Conservation (phyloP, 2,329 filamentous ascomycete species). For the Zymoseptoria tritici region DNA sequence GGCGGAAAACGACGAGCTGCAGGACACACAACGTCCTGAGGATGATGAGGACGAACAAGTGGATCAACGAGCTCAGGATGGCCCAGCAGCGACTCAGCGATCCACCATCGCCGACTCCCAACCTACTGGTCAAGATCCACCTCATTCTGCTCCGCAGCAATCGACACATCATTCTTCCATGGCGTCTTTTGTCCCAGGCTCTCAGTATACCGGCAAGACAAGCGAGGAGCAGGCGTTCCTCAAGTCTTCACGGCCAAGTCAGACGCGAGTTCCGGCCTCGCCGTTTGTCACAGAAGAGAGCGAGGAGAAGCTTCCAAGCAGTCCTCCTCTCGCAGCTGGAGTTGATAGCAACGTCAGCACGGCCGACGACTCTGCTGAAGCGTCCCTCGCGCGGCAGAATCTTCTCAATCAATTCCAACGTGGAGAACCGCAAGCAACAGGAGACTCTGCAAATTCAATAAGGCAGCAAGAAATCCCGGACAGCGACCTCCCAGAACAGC, state of each 20-base stretch:
- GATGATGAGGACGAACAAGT: slow-evolving; percentile 4
- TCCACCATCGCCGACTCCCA: slow-evolving; percentile 42
- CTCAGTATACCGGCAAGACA: slow-evolving; percentile 28
- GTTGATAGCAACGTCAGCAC: slow-evolving; percentile 15
- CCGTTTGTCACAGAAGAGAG: slow-evolving; percentile 7
- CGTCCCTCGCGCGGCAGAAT: slow-evolving; percentile 10
- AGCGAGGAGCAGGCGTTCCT: slow-evolving; percentile 24
- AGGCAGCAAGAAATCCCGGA: slow-evolving; percentile 23
- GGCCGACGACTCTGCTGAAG: slow-evolving; percentile 17
- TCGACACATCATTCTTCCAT: slow-evolving; percentile 28
- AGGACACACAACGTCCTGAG: slow-evolving; percentile 1
- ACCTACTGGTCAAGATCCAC: slow-evolving; percentile 16
- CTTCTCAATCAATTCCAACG: slow-evolving; percentile 12
- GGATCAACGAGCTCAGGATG: not conserved
- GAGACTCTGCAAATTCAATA: not conserved
- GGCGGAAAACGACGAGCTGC: slow-evolving; percentile 2
- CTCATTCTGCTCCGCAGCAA: not conserved
- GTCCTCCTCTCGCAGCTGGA: slow-evolving; percentile 23
- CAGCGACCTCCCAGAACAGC: slow-evolving; percentile 20
- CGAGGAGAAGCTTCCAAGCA: slow-evolving; percentile 25
- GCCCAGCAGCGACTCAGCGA: slow-evolving; percentile 23
- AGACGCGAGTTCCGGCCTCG: slow-evolving; percentile 11
- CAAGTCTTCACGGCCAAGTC: slow-evolving; percentile 16
- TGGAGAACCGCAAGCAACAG: not conserved
- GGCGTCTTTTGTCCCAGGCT: slow-evolving; percentile 29